Conservation (phyloP, 2,329 filamentous ascomycete genomes). For the Mycocentrospora acerina region DNA sequence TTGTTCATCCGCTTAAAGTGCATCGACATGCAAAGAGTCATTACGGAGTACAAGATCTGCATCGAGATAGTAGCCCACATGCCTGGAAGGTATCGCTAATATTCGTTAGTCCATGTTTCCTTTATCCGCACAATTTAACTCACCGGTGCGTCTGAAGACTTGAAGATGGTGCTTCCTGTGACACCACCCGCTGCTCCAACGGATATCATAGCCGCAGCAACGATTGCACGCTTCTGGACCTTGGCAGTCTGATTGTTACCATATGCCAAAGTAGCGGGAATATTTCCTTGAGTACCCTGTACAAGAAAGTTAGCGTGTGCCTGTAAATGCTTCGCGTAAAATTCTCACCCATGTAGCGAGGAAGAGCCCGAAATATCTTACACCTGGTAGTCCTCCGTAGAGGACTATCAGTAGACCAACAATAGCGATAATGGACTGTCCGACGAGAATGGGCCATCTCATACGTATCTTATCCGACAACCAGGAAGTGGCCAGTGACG, state of each 20-base stretch:
- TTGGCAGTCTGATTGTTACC: constrained; percentile 35
- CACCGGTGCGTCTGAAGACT: constrained; percentile 26
- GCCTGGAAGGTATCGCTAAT: constrained; percentile 25
- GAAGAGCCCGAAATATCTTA: constrained; percentile 28
- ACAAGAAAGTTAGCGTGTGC: not conserved
- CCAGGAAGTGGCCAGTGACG: constrained; percentile 19
- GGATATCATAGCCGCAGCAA: constrained; percentile 33
- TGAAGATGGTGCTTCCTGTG: constrained; percentile 29
- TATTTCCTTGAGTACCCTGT: constrained; percentile 13
- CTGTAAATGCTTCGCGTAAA: constrained; percentile 4
- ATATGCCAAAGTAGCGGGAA: constrained; percentile 24
- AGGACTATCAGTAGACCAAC: constrained; percentile 23
- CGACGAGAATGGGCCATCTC: constrained; percentile 24
- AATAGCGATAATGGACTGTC: constrained; percentile 20
- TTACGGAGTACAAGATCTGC: constrained; percentile 24
- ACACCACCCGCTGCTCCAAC: constrained; percentile 28
- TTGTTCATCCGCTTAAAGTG: constrained; percentile 22
- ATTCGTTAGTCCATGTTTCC: not conserved
- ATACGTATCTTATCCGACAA: constrained; percentile 23
- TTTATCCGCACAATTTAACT: constrained; percentile 2
- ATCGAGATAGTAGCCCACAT: constrained; percentile 33
- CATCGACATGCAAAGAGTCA: constrained; percentile 28
- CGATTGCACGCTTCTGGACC: constrained; percentile 32
- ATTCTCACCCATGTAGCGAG: constrained; percentile 16
- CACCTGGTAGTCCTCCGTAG: constrained; percentile 22